Evolutionary conservation across 768 basidiomycete genomes (phyloP), one percentile per base, ranked within the genome.

Genomic region (Phaeotremella skinneri): DNA sequence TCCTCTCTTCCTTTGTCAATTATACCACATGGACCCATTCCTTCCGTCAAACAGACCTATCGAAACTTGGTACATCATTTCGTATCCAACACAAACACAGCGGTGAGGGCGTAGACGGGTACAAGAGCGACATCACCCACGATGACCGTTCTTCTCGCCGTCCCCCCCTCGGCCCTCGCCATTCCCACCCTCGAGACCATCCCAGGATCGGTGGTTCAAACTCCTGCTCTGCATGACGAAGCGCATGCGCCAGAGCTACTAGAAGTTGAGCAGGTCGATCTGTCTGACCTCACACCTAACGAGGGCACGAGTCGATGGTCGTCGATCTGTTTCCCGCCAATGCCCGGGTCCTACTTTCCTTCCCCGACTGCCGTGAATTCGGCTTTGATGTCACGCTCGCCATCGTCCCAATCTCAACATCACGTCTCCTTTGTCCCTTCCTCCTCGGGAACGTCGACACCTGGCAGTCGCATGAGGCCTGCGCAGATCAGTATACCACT

Each of bases 261-360:
- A 17, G 49, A 23, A 7, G 34, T n/a, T 26, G 17, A 37, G 14
- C 9, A 21, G n/a, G 17, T 50, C 13, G 50, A 54, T 32, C 32
- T 49, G 5, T 32, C 58, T 14, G 16, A 45, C 1, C 51, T 52
- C 26, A 49, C 39, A 45, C 55, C 57, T 13, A 29, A 27, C 30
- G 56, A 51, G 3, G 52, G 50, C n/a, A 48, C 45, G 2, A 66
- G 60, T 48, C 49, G 60, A 30, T 42, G 64, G 16, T 66, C 60
- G 42, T 62, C 58, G 11, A 52, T 58, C 3, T 57, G 56, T 17
- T 42, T 51, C 21, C 32, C 47, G 11, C 54, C 62, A 13, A 56
- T 67, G n/a, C 56, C 66, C 7, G 69, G 66, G 43, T 70, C 69
- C 1, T 70, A 70, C 52, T 70, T 70, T 43, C 66, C 66, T 23